These are phyloP conservation scores for Fomitopsis serialis DNA, from an alignment of 768 basidiomycete genomes.

Conservation along the genomic window DNA sequence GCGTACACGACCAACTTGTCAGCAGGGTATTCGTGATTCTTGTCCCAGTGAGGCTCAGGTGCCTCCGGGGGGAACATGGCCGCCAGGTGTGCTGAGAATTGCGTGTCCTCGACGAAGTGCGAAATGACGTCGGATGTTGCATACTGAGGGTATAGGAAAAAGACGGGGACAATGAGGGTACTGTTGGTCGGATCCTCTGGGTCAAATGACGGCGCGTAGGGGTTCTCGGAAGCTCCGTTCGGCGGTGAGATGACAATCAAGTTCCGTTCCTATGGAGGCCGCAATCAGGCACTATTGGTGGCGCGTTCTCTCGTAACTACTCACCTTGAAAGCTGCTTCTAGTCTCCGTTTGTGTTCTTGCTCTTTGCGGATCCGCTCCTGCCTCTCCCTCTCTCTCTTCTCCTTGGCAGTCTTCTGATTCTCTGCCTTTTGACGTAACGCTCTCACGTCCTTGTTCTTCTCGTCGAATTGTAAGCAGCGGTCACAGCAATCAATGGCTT, in stretches of 20 bases:
- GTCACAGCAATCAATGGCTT: constrained; percentile 78
- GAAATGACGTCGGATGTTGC: constrained; percentile 86
- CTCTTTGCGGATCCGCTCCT: constrained; percentile 44
- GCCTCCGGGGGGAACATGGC: constrained; percentile 78
- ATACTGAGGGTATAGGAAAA: constrained; percentile 91
- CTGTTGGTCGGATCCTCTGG: constrained; percentile 51
- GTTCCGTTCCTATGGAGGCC: constrained; percentile 61
- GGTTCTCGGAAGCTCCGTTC: constrained; percentile 44
- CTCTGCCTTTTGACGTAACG: constrained; percentile 41
- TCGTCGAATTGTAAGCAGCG: constrained; percentile 59
- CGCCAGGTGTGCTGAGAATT: constrained; percentile 72
- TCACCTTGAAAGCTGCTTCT: constrained; percentile 59
- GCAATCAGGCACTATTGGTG: constrained; percentile 1
- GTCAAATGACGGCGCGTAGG: constrained; percentile 63
- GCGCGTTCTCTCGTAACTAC: constrained; percentile 15
- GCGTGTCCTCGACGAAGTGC: constrained; percentile 78
- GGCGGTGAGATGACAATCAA: constrained; percentile 51
- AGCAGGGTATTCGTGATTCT: constrained; percentile 55
- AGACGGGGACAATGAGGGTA: constrained; percentile 77
- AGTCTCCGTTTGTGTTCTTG: constrained; percentile 50
- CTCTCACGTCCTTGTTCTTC: constrained; percentile 48
- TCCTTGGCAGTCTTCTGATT: constrained; percentile 46
- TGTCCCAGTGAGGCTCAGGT: constrained; percentile 73
- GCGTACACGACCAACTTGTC: constrained; percentile 76
- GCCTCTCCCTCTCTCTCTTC: constrained; percentile 42